These are phyloP conservation scores for Pichia sp. DNA, from an alignment of 1,139 yeast genomes.

Conservation along the genomic window DNA sequence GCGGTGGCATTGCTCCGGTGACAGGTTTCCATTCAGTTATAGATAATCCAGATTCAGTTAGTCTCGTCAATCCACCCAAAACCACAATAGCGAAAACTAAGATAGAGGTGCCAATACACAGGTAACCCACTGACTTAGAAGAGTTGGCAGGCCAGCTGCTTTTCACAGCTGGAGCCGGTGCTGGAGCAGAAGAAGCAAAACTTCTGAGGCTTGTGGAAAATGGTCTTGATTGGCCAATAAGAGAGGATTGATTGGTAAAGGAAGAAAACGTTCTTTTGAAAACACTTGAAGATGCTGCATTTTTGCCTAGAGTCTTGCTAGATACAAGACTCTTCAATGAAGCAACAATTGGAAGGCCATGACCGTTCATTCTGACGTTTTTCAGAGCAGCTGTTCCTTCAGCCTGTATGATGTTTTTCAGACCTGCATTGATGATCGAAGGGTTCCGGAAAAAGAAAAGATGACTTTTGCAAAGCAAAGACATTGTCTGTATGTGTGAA, in stretches of 20 bases:
- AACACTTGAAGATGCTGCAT: neutral
- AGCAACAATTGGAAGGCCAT: neutral
- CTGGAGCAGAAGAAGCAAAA: neutral
- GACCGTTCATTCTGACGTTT: slow-evolving; percentile 1
- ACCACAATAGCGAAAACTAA: slow-evolving; percentile 93
- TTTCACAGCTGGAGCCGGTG: slow-evolving; percentile 1
- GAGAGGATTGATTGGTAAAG: neutral
- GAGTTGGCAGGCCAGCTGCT: slow-evolving; percentile 37
- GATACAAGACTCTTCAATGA: slow-evolving; percentile 2
- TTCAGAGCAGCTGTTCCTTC: slow-evolving; percentile 15
- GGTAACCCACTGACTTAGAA: slow-evolving; percentile 65
- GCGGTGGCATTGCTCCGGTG: slow-evolving; percentile 90
- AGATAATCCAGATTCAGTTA: slow-evolving; percentile 92
- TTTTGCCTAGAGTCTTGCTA: slow-evolving; percentile 11
- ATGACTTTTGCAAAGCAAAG: slow-evolving; percentile 35
- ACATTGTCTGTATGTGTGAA: neutral
- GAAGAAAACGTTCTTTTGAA: neutral
- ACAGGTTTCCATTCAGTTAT: slow-evolving; percentile 99
- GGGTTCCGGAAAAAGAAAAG: slow-evolving; percentile 45
- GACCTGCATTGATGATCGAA: slow-evolving; percentile 34
- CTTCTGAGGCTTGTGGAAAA: slow-evolving; percentile 7
- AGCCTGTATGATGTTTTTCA: slow-evolving; percentile 21
- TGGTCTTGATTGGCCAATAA: slow-evolving; percentile 8
- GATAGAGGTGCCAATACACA: slow-evolving; percentile 88
- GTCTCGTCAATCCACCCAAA: slow-evolving; percentile 91